Evolutionary conservation across 2,329 filamentous ascomycete genomes (phyloP).

Genomic region (Ascochyta koolunga): DNA sequence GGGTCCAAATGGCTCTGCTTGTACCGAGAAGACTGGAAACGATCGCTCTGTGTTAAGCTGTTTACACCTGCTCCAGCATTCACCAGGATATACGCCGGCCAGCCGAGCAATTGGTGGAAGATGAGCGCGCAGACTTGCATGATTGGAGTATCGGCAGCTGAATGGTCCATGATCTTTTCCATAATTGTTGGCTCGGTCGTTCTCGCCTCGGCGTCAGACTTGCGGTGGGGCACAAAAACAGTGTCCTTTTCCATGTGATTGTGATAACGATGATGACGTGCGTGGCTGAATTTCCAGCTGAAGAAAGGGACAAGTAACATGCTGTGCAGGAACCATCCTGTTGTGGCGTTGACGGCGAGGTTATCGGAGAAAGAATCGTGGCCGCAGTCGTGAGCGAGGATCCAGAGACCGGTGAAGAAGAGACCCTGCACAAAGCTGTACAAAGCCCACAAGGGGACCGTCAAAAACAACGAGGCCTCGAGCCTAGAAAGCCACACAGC

Average conservation of each 20-base stretch:
- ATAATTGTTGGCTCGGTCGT: constrained; percentile 15
- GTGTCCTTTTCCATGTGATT: constrained; percentile 70
- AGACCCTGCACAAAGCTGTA: constrained; percentile 71
- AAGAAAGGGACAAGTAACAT: constrained; percentile 72
- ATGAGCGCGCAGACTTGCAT: constrained; percentile 61
- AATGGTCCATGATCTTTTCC: constrained; percentile 45
- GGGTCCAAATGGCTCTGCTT: constrained; percentile 33
- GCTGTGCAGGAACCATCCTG: constrained; percentile 71
- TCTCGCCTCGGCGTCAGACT: constrained; percentile 12
- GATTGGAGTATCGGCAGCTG: constrained; percentile 66
- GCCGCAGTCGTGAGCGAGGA: constrained; percentile 71
- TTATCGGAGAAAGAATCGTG: constrained; percentile 70
- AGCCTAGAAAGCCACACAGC: constrained; percentile 19
- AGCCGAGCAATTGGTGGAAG: constrained; percentile 68
- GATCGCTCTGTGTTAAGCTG: constrained; percentile 22
- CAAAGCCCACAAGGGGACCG: constrained; percentile 53
- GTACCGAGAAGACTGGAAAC: constrained; percentile 13
- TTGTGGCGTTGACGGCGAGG: constrained; percentile 62
- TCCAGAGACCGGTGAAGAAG: constrained; percentile 71
- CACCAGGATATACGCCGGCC: constrained; percentile 68
- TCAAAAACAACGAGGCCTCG: constrained; percentile 23
- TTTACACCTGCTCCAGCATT: constrained; percentile 51
- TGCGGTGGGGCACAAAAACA: constrained; percentile 45
- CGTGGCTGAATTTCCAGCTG: constrained; percentile 74
- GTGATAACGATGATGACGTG: constrained; percentile 71